These are phyloP conservation scores for Pythium guiyangense DNA, from an alignment of 352 stramenopile genomes.

Conservation along the genomic window DNA sequence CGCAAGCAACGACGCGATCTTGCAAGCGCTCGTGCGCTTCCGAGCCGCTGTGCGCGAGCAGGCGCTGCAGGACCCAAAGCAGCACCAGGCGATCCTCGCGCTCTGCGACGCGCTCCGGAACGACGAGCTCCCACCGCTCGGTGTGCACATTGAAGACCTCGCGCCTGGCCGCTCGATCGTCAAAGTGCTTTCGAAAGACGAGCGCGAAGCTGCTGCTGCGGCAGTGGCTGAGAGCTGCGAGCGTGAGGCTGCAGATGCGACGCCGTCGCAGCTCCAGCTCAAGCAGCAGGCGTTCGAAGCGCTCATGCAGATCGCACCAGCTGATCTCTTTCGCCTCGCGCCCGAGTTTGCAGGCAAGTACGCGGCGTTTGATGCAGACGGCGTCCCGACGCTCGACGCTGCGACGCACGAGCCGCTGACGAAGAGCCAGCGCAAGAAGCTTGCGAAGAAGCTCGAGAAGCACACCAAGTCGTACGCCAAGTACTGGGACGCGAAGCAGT, in stretches of 20 bases:
- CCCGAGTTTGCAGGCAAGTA: slow-evolving; percentile 49
- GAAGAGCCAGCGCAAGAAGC: slow-evolving; percentile 77
- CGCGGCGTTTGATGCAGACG: slow-evolving; percentile 43
- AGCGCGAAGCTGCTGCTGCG: too few species aligned
- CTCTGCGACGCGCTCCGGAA: too few species aligned
- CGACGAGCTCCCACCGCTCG: too few species aligned
- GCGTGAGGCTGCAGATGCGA: background rate
- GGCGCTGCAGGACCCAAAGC: too few species aligned
- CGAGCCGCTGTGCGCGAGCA: too few species aligned
- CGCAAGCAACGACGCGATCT: too few species aligned
- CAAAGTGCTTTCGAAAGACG: too few species aligned
- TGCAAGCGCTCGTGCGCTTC: too few species aligned
- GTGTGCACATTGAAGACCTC: too few species aligned
- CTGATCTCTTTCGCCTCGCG: slow-evolving; percentile 41
- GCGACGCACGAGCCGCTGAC: slow-evolving; percentile 28
- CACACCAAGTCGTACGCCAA: slow-evolving; percentile 63
- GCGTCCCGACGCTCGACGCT: slow-evolving; percentile 46
- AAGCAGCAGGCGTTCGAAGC: slow-evolving; percentile 55
- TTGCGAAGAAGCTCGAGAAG: slow-evolving; percentile 67
- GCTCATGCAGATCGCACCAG: slow-evolving; percentile 63
- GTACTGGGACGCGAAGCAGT: slow-evolving; percentile 35
- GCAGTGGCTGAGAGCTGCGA: too few species aligned
- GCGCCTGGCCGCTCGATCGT: too few species aligned
- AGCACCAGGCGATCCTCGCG: too few species aligned
- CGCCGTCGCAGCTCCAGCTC: background rate